Base-by-base conservation (phyloP, 352 stramenopile genomes). In the Pythium sukuiense region DNA sequence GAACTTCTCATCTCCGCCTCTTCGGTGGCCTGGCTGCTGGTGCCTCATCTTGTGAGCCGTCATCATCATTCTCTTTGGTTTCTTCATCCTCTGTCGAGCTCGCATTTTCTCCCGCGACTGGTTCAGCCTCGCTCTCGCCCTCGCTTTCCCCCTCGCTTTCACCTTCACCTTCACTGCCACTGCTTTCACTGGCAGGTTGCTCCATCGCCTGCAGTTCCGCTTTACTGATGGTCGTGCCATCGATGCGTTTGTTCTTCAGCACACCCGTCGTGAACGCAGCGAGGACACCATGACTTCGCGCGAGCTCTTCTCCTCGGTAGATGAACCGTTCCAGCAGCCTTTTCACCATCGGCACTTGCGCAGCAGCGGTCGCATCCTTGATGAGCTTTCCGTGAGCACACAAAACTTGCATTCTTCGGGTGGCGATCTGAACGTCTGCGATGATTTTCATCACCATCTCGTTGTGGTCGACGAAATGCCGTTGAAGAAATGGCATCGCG, bases 331-430 rank as follows among this genome's bases (percentile, higher is more conserved):
- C 81, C 0, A 90, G 62, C 16, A 90, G 63, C 16, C 79, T 83
- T 60, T 89, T 90, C 30, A 90, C 69, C 61, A 80, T 88, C 1
- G 81, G 81, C 18, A 90, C 80, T 59, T 90, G 81, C 1, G 79
- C 67, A 4, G 76, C 69, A 3, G 77, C 78, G 0, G 81, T 74
- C 9, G 70, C 69, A 55, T 88, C 80, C 59, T 87, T 83, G 39
- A 85, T 71, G 9, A 85, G 50, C 58, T 90, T 90, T 0, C 78
- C 81, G 35, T 90, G 81, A 0, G 78, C 79, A 49, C 81, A 90
- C 0, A 90, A 63, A 4, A 87, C 74, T 52, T 90, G 81, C 62
- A 90, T 83, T 11, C 79, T 73, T 7, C 81, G 68, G 2, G 81
- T 90, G 2, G 79, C 79, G 2, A 85, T 76, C 63, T 90, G 81